A percentile compares a stretch with the other conserved stretches of the same genome.
phyloP scores from a whole-genome alignment of 2,329 filamentous ascomycete species.

The Pseudogymnoascus verrucosus region DNA sequence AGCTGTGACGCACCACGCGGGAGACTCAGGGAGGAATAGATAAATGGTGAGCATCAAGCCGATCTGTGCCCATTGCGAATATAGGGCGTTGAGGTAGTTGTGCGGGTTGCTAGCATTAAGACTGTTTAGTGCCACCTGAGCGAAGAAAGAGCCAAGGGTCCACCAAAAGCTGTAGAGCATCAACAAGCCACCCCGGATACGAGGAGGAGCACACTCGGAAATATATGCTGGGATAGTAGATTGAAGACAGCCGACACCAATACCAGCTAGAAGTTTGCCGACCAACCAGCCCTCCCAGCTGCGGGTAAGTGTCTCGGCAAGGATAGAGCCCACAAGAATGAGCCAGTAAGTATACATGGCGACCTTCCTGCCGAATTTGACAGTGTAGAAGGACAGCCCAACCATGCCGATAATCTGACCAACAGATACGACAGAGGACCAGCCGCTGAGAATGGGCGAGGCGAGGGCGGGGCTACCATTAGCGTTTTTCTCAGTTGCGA shows the following conservation, averaged over 20 bases:
- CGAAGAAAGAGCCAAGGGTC: slow-evolving; percentile 35
- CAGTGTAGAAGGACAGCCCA: slow-evolving; percentile 22
- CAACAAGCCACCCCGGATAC: slow-evolving; percentile 17
- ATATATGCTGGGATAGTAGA: slow-evolving; percentile 19
- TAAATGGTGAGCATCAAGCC: slow-evolving; percentile 34
- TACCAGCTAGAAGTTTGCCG: slow-evolving; percentile 18
- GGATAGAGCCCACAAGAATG: slow-evolving; percentile 23
- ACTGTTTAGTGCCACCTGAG: slow-evolving; percentile 33
- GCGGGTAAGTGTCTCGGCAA: slow-evolving; percentile 16
- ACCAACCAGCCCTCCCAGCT: slow-evolving; percentile 18
- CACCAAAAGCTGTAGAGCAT: slow-evolving; percentile 30
- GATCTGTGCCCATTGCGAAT: slow-evolving; percentile 39
- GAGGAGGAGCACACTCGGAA: slow-evolving; percentile 18
- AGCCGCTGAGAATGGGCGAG: slow-evolving; percentile 9
- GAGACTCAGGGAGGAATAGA: slow-evolving; percentile 32
- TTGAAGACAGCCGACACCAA: slow-evolving; percentile 19
- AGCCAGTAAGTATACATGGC: slow-evolving; percentile 28
- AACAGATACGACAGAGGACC: slow-evolving; percentile 18
- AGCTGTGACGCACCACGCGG: slow-evolving; percentile 29
- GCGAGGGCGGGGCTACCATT: slow-evolving; percentile 20
- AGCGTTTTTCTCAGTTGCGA: slow-evolving; percentile 15
- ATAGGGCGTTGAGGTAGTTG: slow-evolving; percentile 34
- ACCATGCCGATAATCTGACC: slow-evolving; percentile 21
- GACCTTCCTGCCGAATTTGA: slow-evolving; percentile 27
- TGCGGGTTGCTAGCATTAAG: slow-evolving; percentile 27